Base-by-base conservation (phyloP, 1,284 basidiomycete genomes). In the Ustilago loliicola region DNA sequence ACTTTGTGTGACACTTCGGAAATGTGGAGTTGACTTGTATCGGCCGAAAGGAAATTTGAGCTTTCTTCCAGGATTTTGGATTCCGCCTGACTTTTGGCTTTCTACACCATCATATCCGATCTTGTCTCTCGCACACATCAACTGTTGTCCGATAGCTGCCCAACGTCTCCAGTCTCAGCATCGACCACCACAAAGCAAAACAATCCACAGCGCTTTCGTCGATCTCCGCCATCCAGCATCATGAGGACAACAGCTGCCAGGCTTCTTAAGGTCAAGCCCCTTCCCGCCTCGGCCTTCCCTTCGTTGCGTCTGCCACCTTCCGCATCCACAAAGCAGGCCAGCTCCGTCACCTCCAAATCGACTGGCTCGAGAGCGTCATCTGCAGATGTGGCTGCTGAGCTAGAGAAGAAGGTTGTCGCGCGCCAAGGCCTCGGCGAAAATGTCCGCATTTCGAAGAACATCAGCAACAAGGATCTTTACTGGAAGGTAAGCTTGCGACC, bases 391-490 rank as follows among this genome's bases (percentile, higher is more conserved):
- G 66, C 66, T 25, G 66, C 61, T 19, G 61, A 77, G 56, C 68
- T 77, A 34, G 65, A 72, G 59, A 56, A 52, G 21, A 72, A 64
- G 63, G 23, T 70, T 3, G 23, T 72, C 8, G 40, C 51, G 3
- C 42, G 72, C 1, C 51, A 71, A 42, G 64, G 59, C 6, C 65
- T 77, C 40, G 69, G 72, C 9, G 61, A 38, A 57, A 80, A 80
- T 50, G 70, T 80, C n/a, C 66, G 79, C 45, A 51, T 80, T 40
- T 59, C 75, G 10, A 52, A 68, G 0, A 60, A 76, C 61, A 51
- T 80, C 57, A 67, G 34, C 68, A 77, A 74, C 34, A 75, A 58
- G 61, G 70, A 77, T 42, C 59, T 80, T 1, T 80, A 76, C 51
- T 80, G 79, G 79, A 80, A 80, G 67, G 79, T 79, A 61, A 67